Evolutionary conservation across 1,284 basidiomycete genomes (phyloP).

Genomic region (Rhodotorula sp.): DNA sequence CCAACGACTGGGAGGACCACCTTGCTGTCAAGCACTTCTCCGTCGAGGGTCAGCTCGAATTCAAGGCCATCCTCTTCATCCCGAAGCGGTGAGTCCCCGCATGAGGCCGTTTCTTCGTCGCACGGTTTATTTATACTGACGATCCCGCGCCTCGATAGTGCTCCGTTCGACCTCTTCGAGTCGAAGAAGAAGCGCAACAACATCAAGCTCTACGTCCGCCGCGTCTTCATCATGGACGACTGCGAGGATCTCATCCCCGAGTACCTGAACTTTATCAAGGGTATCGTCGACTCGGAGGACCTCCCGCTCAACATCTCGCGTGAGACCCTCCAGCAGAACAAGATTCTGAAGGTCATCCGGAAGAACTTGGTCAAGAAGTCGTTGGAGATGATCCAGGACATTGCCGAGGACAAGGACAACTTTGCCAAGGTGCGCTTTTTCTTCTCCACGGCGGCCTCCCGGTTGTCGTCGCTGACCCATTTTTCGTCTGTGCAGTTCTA

Average conservation of each 20-base stretch:
- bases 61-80: constrained; percentile 97
- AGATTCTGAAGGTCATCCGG: constrained; percentile 99
- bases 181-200: constrained; percentile 99
- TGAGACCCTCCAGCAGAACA: constrained; percentile 99
- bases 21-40: constrained; percentile 99
- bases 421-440: constrained; percentile 56
- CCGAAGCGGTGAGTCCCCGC: constrained; percentile 75
- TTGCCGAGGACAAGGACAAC: constrained; percentile 99
- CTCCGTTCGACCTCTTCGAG: constrained; percentile 99
- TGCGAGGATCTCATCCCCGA: constrained; percentile 99
- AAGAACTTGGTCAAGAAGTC: constrained; percentile 89
- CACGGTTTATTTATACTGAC: not conserved
- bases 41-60: constrained; percentile 99
- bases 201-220: constrained; percentile 99
- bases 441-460: not conserved
- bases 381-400: constrained; percentile 91
- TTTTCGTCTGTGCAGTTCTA: constrained; percentile 48
- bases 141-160: constrained; percentile 54
- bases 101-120: not conserved
- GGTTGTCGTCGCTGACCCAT: no score
- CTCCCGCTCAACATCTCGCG: constrained; percentile 99
- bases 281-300: constrained; percentile 99
- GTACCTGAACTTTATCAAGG: constrained; percentile 99
- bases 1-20: constrained; percentile 99
- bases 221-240: constrained; percentile 99